phyloP scores from a whole-genome alignment of 1,139 yeast genomes.

The Blastobotrys aristatus region DNA sequence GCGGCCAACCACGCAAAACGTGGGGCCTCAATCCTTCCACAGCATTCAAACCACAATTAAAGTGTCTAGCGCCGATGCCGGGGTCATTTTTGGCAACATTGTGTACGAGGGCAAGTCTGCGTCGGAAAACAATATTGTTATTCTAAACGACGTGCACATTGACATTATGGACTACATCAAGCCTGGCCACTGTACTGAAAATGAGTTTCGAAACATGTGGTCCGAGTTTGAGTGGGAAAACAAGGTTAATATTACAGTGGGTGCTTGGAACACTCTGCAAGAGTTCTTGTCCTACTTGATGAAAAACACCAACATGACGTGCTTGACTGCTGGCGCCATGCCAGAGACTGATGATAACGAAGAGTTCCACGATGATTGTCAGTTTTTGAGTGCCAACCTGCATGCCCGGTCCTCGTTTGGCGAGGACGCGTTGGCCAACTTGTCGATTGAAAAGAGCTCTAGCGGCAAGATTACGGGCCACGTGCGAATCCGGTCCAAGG shows the following conservation, averaged over 20 bases:
- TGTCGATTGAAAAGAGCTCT: slow-evolving; percentile 81
- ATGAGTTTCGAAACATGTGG: slow-evolving; percentile 96
- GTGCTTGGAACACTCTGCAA: slow-evolving; percentile 55
- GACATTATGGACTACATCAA: slow-evolving; percentile 97
- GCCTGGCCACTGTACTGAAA: slow-evolving; percentile 86
- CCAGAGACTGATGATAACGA: slow-evolving; percentile 19
- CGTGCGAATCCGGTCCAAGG: slow-evolving; percentile 94
- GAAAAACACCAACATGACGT: slow-evolving; percentile 87
- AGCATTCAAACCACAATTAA: slow-evolving; percentile 83
- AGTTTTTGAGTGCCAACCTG: slow-evolving; percentile 88
- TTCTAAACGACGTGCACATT: slow-evolving; percentile 89
- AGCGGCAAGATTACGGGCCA: slow-evolving; percentile 82
- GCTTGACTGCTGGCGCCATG: slow-evolving; percentile 87
- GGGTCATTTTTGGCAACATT: slow-evolving; percentile 94
- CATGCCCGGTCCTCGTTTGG: slow-evolving; percentile 94
- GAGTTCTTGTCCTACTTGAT: slow-evolving; percentile 75
- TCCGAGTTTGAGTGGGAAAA: slow-evolving; percentile 99
- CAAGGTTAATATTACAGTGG: slow-evolving; percentile 84
- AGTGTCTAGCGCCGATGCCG: slow-evolving; percentile 96
- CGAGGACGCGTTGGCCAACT: slow-evolving; percentile 94
- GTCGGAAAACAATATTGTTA: slow-evolving; percentile 83
- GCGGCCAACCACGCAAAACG: slow-evolving; percentile 85
- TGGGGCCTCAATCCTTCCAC: slow-evolving; percentile 96
- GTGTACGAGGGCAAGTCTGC: slow-evolving; percentile 96
- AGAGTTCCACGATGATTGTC: slow-evolving; percentile 76